A percentile compares a stretch with the other conserved stretches of the same genome.
These are phyloP conservation scores for Boletus rubescentipes DNA, from an alignment of 768 basidiomycete species.

Conservation along the genomic window DNA sequence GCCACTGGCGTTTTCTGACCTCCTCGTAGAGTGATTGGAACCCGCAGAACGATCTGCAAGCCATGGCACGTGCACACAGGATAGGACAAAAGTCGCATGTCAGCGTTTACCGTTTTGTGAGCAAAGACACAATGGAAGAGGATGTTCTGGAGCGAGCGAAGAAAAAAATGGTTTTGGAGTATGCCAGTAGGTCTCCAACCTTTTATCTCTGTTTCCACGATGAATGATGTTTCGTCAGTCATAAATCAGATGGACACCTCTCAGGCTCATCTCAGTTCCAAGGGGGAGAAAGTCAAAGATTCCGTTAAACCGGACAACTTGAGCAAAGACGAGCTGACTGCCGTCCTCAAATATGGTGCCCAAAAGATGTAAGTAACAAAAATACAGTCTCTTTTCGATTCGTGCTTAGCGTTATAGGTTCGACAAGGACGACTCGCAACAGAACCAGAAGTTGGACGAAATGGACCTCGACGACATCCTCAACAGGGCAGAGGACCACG, in stretches of 20 bases:
- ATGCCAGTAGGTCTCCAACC: constrained; percentile 77
- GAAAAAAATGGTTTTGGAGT: constrained; percentile 99
- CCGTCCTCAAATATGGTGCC: constrained; percentile 97
- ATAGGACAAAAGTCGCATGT: constrained; percentile 99
- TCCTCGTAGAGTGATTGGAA: constrained; percentile 88
- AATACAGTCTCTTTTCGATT: background rate
- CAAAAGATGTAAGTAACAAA: constrained; percentile 79
- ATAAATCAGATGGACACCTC: constrained; percentile 99
- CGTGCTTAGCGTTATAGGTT: constrained; percentile 55
- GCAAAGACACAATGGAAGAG: constrained; percentile 99
- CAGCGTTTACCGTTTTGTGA: constrained; percentile 96
- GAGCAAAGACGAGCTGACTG: constrained; percentile 95
- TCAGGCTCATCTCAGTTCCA: constrained; percentile 90
- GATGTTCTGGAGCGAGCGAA: constrained; percentile 97
- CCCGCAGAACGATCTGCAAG: constrained; percentile 97
- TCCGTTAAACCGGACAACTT: constrained; percentile 75
- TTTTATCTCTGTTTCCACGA: constrained; percentile 15
- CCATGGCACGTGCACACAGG: constrained; percentile 98
- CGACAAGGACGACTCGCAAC: constrained; percentile 92
- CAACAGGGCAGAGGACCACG: constrained; percentile 94
- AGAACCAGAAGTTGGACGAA: constrained; percentile 95
- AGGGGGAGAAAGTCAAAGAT: constrained; percentile 63
- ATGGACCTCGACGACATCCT: constrained; percentile 99
- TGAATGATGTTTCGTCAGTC: constrained; percentile 50
- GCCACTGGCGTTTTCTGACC: constrained; percentile 6